A percentile compares a stretch with the other conserved stretches of the same genome.
Conservation (phyloP, 2,329 filamentous ascomycete genomes). For the Elsinoe australis region DNA sequence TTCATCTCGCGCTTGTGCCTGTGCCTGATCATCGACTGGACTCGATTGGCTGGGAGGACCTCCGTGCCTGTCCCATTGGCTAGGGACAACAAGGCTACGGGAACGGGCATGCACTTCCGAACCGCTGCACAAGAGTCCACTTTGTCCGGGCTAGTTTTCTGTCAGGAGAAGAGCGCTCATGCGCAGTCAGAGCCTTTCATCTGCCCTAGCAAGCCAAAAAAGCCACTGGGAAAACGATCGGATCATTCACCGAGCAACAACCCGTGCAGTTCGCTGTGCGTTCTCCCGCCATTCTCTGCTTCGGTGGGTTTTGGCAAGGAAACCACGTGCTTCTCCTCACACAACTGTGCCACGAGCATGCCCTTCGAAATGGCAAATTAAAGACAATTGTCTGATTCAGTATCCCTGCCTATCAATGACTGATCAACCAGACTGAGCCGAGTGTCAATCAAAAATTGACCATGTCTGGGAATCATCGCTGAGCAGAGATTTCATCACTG, state of each 20-base stretch:
- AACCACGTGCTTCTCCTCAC: neutral
- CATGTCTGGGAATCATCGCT: too few species aligned
- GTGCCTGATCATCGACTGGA: conserved; percentile 9
- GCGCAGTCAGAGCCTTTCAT: neutral
- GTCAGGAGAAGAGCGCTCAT: conserved; percentile 7
- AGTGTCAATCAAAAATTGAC: conserved; percentile 10
- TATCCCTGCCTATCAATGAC: conserved; percentile 2
- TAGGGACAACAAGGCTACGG: conserved; percentile 10
- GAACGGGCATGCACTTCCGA: conserved; percentile 5
- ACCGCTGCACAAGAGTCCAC: neutral
- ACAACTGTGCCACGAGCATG: too few species aligned
- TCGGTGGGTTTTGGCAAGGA: too few species aligned
- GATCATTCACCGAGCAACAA: conserved; percentile 7
- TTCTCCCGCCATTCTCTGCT: conserved; percentile 4
- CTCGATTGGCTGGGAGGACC: neutral
- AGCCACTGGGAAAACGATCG: neutral
- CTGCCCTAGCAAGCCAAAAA: neutral
- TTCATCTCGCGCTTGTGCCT: neutral
- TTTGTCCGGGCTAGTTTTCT: conserved; percentile 1
- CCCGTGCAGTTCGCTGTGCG: neutral
- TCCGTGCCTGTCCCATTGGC: conserved; percentile 12
- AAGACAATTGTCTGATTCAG: too few species aligned
- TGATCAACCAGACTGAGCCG: too few species aligned
- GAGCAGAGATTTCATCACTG: conserved; percentile 7
- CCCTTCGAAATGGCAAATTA: too few species aligned